Evolutionary conservation across 2,329 filamentous ascomycete genomes (phyloP).

Genomic region (Fusarium sp.): DNA sequence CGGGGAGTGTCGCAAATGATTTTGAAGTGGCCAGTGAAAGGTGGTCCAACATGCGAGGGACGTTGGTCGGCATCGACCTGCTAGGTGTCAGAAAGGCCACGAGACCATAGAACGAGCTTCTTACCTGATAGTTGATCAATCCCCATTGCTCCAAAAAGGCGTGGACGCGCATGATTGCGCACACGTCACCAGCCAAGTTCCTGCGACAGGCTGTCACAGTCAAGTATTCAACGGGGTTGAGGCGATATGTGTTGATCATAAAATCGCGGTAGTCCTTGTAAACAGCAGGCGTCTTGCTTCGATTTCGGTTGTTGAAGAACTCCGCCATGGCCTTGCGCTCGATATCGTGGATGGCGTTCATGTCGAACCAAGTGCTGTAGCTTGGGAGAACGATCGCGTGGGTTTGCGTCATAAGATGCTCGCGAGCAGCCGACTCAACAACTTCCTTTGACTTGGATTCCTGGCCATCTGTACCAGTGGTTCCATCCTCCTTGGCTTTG

Average conservation of each 20-base stretch:
- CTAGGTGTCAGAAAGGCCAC: conserved; percentile 49
- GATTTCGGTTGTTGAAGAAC: conserved; percentile 98
- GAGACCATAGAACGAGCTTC: not conserved
- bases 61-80: conserved; percentile 96
- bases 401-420: conserved; percentile 92
- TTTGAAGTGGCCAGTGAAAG: conserved; percentile 97
- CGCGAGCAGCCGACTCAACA: conserved; percentile 87
- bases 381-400: conserved; percentile 97
- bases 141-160: conserved; percentile 99
- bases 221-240: conserved; percentile 95
- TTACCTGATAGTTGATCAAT: conserved; percentile 96
- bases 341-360: conserved; percentile 90
- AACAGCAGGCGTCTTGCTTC: conserved; percentile 95
- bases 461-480: conserved; percentile 64
- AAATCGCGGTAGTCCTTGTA: conserved; percentile 99
- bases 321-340: conserved; percentile 96
- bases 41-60: conserved; percentile 94
- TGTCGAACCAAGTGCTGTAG: conserved; percentile 99
- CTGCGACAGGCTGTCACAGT: conserved; percentile 96
- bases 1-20: conserved; percentile 95
- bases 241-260: conserved; percentile 98
- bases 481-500: conserved; percentile 64
- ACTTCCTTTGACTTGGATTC: conserved; percentile 82
- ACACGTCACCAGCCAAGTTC: conserved; percentile 96
- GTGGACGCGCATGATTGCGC: conserved; percentile 98